A percentile compares a stretch with the other conserved stretches of the same genome.
Conservation (phyloP, 1,284 basidiomycete genomes). For the Coniferiporia weirii region DNA sequence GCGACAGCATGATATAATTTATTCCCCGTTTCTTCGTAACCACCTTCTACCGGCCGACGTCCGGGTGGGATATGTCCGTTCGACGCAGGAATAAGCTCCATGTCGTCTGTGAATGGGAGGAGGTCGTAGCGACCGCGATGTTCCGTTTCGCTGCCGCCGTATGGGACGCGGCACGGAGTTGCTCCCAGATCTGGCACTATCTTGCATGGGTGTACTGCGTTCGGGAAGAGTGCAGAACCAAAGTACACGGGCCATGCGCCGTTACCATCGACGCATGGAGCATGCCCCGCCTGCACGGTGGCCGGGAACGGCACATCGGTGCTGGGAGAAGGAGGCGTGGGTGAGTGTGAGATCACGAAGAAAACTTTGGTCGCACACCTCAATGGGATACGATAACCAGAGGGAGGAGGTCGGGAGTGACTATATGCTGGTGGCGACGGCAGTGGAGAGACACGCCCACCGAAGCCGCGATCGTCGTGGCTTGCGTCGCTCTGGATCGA, state of each 20-base stretch:
- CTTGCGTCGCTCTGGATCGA: neutral
- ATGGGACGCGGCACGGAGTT: conserved; percentile 48
- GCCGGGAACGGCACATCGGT: conserved; percentile 44
- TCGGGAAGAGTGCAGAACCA: conserved; percentile 62
- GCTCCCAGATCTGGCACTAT: conserved; percentile 49
- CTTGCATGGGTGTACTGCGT: conserved; percentile 76
- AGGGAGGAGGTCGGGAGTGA: conserved; percentile 29
- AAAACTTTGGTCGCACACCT: conserved; percentile 12
- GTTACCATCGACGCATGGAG: conserved; percentile 50
- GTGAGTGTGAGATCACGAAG: neutral
- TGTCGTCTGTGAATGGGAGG: conserved; percentile 50
- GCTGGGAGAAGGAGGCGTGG: neutral
- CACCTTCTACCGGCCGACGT: conserved; percentile 37
- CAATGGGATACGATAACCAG: conserved; percentile 59
- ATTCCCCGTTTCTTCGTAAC: conserved; percentile 37
- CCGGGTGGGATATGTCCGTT: conserved; percentile 52
- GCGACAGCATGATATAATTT: conserved; percentile 53
- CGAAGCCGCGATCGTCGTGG: neutral
- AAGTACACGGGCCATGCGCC: conserved; percentile 56
- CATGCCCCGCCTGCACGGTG: conserved; percentile 34
- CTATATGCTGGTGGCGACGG: neutral
- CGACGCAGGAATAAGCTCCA: conserved; percentile 65
- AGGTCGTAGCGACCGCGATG: conserved; percentile 52
- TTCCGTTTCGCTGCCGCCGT: conserved; percentile 52
- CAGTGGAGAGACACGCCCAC: neutral